Percentiles rank a stretch among this genome's conserved stretches.
Conservation (phyloP, 805 yeast genomes). For the Pichia californica region DNA sequence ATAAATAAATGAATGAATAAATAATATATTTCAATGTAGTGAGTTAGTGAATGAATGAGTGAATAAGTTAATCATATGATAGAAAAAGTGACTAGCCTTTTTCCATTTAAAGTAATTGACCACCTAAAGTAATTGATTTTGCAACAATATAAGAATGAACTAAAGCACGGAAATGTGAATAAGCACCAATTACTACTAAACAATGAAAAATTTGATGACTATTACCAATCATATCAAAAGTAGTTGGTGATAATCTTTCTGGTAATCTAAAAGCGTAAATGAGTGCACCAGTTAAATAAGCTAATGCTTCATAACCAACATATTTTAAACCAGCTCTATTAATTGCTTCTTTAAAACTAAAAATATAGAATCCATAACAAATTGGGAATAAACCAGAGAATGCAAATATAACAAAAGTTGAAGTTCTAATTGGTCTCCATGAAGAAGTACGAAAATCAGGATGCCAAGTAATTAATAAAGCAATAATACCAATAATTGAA, state of each 20-base stretch:
- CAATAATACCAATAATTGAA: conserved; percentile 48
- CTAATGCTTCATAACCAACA: conserved; percentile 62
- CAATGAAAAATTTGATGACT: conserved; percentile 84
- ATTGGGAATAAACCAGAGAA: conserved; percentile 72
- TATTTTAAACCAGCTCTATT: conserved; percentile 51
- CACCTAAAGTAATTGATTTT: conserved; percentile 26
- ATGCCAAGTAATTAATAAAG: conserved; percentile 57
- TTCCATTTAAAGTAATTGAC: not conserved
- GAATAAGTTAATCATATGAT: not conserved
- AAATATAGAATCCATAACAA: conserved; percentile 39
- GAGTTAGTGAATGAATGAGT: no score
- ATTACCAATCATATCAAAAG: conserved; percentile 65
- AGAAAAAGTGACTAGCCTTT: not conserved
- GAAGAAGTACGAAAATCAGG: conserved; percentile 60
- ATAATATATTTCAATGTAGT: not conserved
- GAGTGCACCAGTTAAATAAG: conserved; percentile 74
- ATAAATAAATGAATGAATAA: no score
- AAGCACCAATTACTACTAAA: conserved; percentile 70
- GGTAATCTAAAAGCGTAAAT: conserved; percentile 77
- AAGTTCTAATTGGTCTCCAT: conserved; percentile 73
- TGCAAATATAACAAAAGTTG: conserved; percentile 76
- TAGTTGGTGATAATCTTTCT: conserved; percentile 59
- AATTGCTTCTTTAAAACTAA: conserved; percentile 45
- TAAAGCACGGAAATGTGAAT: conserved; percentile 64
- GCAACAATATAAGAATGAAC: conserved; percentile 47